Evolutionary conservation across 1,139 yeast species (phyloP), one percentile per base, ranked within the genome.

Genomic region (Diutina siamensis): DNA sequence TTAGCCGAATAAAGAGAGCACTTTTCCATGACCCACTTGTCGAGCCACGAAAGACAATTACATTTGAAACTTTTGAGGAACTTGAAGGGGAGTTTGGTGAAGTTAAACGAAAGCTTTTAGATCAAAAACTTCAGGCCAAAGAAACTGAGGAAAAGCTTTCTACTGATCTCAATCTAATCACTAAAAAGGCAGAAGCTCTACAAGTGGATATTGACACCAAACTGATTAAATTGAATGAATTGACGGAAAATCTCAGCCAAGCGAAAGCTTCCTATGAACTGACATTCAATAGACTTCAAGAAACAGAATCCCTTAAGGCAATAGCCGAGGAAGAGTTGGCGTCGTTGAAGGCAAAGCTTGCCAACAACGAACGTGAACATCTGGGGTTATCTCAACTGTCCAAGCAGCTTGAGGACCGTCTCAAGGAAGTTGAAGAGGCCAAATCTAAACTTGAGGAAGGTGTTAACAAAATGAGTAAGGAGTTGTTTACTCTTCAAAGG

Each of bases 391-490:
- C 27, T 9, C 22, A 13, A 22, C 40, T 35, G 40, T 22, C 22
- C 12, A 35, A 28, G 20, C 34, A 40, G 12, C 12, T 27, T n/a
- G 44, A 40, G 13, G 35, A 7, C 10, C 34, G 25, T 8, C 17
- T 40, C 12, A 18, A 12, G 17, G 35, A 40, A 13, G 53, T 62
- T 1, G 71, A 68, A 48, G 59, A 53, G 32, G 77, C 75, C 9
- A 84, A 83, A 54, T 70, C 72, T 25, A 83, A 78, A 51, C 85
- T 92, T 1, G 97, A 89, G 55, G 81, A 78, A 50, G 97, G 95
- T 4, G 82, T 89, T 48, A 89, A 87, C 58, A 87, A 87, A 54
- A 86, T 89, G 95, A 83, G 83, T 49, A 70, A 92, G 42, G 97
- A 88, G 52, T 65, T 89, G 35, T 76, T 87, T 58, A 75, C 74